phyloP scores from a whole-genome alignment of 1,284 basidiomycete species.

The Apiotrichum mycotoxinovorans region DNA sequence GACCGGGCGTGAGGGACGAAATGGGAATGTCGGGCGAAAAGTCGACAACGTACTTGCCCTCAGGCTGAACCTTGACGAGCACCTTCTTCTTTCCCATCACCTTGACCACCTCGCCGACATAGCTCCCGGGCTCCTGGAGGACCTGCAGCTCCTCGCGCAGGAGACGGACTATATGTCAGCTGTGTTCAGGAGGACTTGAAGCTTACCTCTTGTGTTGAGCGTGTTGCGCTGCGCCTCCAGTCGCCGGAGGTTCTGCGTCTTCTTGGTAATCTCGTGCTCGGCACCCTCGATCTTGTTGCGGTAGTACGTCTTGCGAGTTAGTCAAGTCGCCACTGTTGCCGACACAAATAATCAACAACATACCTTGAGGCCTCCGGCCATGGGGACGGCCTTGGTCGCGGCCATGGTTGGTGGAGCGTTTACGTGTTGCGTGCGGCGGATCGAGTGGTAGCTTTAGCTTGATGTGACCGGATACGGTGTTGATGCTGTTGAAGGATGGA shows the following conservation, averaged over 20 bases:
- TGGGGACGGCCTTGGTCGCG: slow-evolving; percentile 16
- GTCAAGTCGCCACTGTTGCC: background rate
- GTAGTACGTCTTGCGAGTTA: slow-evolving; percentile 71
- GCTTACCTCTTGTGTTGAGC: slow-evolving; percentile 83
- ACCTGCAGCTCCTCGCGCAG: slow-evolving; percentile 91
- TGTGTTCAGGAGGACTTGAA: slow-evolving; percentile 30
- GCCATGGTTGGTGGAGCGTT: slow-evolving; percentile 3
- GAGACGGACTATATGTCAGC: slow-evolving; percentile 60
- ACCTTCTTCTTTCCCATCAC: slow-evolving; percentile 99
- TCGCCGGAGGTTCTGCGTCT: slow-evolving; percentile 92
- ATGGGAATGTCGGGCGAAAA: slow-evolving; percentile 85
- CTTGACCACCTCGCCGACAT: slow-evolving; percentile 97
- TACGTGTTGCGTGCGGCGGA: background rate
- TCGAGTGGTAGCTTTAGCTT: background rate
- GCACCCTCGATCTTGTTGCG: slow-evolving; percentile 92
- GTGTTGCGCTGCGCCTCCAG: slow-evolving; percentile 96
- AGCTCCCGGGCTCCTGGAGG: slow-evolving; percentile 92
- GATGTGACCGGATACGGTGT: no score
- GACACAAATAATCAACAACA: background rate
- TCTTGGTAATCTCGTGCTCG: slow-evolving; percentile 88
- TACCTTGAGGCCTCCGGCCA: slow-evolving; percentile 21
- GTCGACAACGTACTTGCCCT: slow-evolving; percentile 98
- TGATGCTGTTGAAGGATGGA: background rate
- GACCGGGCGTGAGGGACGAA: slow-evolving; percentile 71
- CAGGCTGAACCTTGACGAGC: slow-evolving; percentile 95